Base-by-base conservation (phyloP, 2,329 filamentous ascomycete genomes). In the Colletotrichum scovillei region DNA sequence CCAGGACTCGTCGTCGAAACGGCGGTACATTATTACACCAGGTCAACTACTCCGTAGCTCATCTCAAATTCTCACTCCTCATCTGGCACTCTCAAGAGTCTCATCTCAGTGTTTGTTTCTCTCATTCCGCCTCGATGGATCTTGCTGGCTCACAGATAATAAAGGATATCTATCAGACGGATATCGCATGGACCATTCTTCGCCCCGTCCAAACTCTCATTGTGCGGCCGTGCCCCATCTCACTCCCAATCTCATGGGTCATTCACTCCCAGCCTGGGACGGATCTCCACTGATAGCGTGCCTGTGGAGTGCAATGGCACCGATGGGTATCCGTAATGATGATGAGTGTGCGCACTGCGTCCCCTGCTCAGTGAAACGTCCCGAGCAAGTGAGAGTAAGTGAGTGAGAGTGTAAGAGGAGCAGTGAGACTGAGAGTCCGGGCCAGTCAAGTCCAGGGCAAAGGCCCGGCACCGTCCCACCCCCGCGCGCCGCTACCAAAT, bases 401-500 rank as follows among this genome's bases (percentile, higher is more conserved):
- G 14, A 7, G 38, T 42, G 38, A 42, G 14, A 42, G 38, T 42
- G 16, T 38, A 6, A 19, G 38, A 42, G 16, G 38, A 42, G 16
- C 38, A 42, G 38, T 42, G 38, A 42, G 38, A 42, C 38, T 49
- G 19, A 49, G 9, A 49, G 42, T 7, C 28, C 46, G 9, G 42
- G 26, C 26, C 53, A 56, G 22, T 32, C n/a, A 24, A 46, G 56
- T 22, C 38, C 35, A 68, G 22, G 57, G 38, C 58, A 22, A 24
- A 32, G 49, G 52, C 22, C 52, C 52, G 30, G 53, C 55, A 22
- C 55, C 26, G 70, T 73, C 67, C 67, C 67, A 73, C 70, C 71
- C 71, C 71, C 67, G 71, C 71, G 71, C 67, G 58, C 60, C 70
- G 28, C 69, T 68, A 58, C 62, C 62, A 55, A 35, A 22, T 9